Conservation (phyloP, 106 monocot genomes). For the Xerophyta viscosa region DNA sequence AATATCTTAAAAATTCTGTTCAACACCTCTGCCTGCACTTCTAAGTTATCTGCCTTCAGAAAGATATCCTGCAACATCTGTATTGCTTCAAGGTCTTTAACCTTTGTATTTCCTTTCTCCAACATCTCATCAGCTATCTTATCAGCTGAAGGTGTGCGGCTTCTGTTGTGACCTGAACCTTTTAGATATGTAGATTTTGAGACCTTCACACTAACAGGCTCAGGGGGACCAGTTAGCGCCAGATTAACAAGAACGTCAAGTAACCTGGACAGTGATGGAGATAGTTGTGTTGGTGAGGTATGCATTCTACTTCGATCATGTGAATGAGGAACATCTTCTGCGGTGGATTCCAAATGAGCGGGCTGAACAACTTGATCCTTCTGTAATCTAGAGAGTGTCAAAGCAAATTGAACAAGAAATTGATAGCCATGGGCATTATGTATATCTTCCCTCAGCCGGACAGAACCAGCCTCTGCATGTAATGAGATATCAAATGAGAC, state of each 20-base stretch:
- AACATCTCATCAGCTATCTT: slow-evolving; percentile 50
- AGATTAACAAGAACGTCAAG: slow-evolving; percentile 97
- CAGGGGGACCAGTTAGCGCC: slow-evolving; percentile 75
- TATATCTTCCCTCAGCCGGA: slow-evolving; percentile 85
- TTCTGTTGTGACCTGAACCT: slow-evolving; percentile 46
- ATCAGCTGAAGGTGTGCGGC: slow-evolving; percentile 62
- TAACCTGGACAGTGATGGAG: slow-evolving; percentile 72
- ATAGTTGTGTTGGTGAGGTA: slow-evolving; percentile 38
- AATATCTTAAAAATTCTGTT: slow-evolving; percentile 98
- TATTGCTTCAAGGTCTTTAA: slow-evolving; percentile 94
- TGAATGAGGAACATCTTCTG: slow-evolving; percentile 14
- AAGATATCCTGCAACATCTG: slow-evolving; percentile 99
- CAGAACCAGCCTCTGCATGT: slow-evolving; percentile 68
- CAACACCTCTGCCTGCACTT: slow-evolving; percentile 90
- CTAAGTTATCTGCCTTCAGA: slow-evolving; percentile 85
- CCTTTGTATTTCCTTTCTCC: slow-evolving; percentile 58
- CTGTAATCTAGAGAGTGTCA: slow-evolving; percentile 60
- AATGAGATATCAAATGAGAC: too few relatives aligned
- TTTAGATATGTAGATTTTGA: slow-evolving; percentile 40
- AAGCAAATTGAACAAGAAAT: slow-evolving; percentile 96
- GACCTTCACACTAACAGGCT: slow-evolving; percentile 34
- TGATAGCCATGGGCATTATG: slow-evolving; percentile 99
- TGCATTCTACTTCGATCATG: slow-evolving; percentile 18
- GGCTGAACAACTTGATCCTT: slow-evolving; percentile 30
- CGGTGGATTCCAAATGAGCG: slow-evolving; percentile 15